Evolutionary conservation across 352 stramenopile genomes (phyloP).

Genomic region (Pythium aquatile): DNA sequence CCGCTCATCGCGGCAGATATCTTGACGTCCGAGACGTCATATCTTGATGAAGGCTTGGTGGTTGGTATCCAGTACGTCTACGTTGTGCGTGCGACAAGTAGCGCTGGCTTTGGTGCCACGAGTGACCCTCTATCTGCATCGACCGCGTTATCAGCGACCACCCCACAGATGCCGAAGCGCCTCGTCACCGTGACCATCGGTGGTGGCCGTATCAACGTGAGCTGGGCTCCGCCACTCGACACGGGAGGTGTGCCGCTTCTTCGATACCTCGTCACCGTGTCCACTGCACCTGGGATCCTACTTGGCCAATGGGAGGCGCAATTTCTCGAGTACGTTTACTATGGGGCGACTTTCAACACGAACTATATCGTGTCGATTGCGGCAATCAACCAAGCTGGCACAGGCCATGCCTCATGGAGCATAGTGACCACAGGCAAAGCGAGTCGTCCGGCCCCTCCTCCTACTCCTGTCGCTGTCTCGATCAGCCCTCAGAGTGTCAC

Average conservation of each 20-base stretch:
- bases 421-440: slow-evolving; percentile 32
- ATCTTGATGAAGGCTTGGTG: slow-evolving; percentile 33
- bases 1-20: slow-evolving; percentile 15
- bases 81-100: slow-evolving; percentile 39
- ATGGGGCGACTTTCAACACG: slow-evolving; percentile 27
- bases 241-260: slow-evolving; percentile 39
- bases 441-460: slow-evolving; percentile 27
- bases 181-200: slow-evolving; percentile 13
- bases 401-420: slow-evolving; percentile 8
- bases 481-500: slow-evolving; percentile 33
- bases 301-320: neutral
- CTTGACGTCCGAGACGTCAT: slow-evolving; percentile 9
- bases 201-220: slow-evolving; percentile 33
- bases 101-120: slow-evolving; percentile 26
- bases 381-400: slow-evolving; percentile 30
- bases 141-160: slow-evolving; percentile 33
- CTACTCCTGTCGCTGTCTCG: slow-evolving; percentile 25
- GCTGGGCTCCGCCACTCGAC: slow-evolving; percentile 35
- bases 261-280: slow-evolving; percentile 25
- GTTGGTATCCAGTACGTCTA: slow-evolving; percentile 41
- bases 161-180: slow-evolving; percentile 9
- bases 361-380: slow-evolving; percentile 33
- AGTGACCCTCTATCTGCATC: slow-evolving; percentile 31
- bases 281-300: neutral
- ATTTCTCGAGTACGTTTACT: slow-evolving; percentile 9